Base-by-base conservation (phyloP, 345 rosid genomes). In the Gossypium anomalum region DNA sequence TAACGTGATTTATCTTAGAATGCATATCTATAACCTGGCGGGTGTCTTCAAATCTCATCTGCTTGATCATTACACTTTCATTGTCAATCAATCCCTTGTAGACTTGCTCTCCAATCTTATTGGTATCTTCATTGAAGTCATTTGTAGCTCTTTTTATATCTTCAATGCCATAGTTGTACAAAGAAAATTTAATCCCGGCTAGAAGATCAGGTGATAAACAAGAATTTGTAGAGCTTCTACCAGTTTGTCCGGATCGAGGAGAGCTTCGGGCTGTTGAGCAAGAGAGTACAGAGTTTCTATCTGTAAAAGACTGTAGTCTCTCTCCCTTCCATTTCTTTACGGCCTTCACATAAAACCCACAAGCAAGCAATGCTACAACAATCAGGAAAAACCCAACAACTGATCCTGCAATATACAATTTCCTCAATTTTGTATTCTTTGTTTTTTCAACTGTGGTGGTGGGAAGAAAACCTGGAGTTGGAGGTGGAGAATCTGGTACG, bases 191-290 rank as follows among this genome's bases (percentile, higher is more conserved):
- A 48, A 89, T 78, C 57, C 88, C 88, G 0, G 48, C 79, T 1
- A 86, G 87, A 76, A 88, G 84, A 78, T 89, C 88, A 4, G 87
- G 90, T 19, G 94, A 87, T 57, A 89, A 74, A 78, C 85, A 85
- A 16, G 87, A 84, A 73, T 70, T 76, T 27, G 83, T 13, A 6
- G 86, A 81, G 82, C 89, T 83, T 74, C 74, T 72, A 25, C 76
- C 76, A 0, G 78, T 72, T 19, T 58, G 62, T 10, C 62, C 62
- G 7, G 34, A 58, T 57, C 75, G 75, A 0, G 88, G 82, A 74
- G 86, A 80, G 69, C 86, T 82, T 66, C 81, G 78, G 7, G 67
- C 22, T 0, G 89, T 70, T n/a, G 82, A 80, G 25, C 52, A 74
- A 2, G 86, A 82, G 63, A 76, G 65, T 0, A 38, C 67, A 25